Evolutionary conservation across 2,329 filamentous ascomycete genomes (phyloP).

Genomic region (Sphaceloma murrayae): DNA sequence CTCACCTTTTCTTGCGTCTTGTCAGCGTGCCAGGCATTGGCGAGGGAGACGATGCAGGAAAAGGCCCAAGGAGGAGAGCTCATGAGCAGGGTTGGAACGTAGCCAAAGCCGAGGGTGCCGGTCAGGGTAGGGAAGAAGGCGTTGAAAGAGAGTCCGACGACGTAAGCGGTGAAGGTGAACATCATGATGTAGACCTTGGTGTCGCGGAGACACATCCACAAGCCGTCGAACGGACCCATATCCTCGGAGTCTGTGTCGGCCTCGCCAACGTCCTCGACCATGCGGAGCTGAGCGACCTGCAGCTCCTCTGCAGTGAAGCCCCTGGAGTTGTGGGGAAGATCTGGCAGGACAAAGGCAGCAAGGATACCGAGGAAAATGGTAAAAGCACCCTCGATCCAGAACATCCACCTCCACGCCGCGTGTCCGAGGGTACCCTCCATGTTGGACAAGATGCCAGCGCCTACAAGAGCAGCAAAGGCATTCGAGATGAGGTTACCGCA

Average conservation of each 20-base stretch:
- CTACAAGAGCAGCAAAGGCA: constrained; percentile 54
- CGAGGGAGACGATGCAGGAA: constrained; percentile 21
- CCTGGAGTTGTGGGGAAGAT: constrained; percentile 30
- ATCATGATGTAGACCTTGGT: constrained; percentile 21
- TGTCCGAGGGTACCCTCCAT: constrained; percentile 51
- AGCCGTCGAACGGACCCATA: constrained; percentile 26
- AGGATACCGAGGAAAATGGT: constrained; percentile 52
- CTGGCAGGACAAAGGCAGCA: constrained; percentile 47
- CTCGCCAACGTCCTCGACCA: constrained; percentile 27
- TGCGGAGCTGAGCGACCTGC: constrained; percentile 32
- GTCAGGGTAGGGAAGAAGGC: constrained; percentile 31
- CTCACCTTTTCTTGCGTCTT: constrained; percentile 25
- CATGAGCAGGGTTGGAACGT: constrained; percentile 28
- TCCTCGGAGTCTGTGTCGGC: constrained; percentile 37
- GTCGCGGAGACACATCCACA: constrained; percentile 23
- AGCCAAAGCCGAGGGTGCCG: constrained; percentile 31
- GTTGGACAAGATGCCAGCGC: constrained; percentile 51
- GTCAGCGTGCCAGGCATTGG: constrained; percentile 23
- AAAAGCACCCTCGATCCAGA: constrained; percentile 44
- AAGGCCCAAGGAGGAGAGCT: constrained; percentile 29
- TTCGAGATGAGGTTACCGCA: constrained; percentile 39
- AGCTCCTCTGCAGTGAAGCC: constrained; percentile 31
- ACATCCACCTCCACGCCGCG: constrained; percentile 42
- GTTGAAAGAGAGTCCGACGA: constrained; percentile 19
- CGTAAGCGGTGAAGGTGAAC: constrained; percentile 13